Base-by-base conservation (phyloP, 179 eudicot genomes). In the Drosera spatulata region DNA sequence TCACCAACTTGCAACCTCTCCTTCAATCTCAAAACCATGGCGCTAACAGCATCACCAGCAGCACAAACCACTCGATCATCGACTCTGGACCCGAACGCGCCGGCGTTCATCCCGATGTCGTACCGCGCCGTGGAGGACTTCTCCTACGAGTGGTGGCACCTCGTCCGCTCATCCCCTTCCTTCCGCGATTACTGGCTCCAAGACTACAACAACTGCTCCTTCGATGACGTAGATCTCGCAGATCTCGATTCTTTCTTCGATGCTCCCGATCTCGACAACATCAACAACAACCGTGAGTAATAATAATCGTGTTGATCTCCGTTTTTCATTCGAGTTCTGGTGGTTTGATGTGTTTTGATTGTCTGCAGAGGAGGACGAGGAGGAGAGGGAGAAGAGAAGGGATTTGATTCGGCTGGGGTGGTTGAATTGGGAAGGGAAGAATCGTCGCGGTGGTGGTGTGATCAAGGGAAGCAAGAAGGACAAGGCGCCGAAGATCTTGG, bases 171-270 rank as follows among this genome's bases (percentile, higher is more conserved):
- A 22, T 83, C 81, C 10, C 78, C 81, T 39, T 75, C 61, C 68
- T 74, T 78, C 65, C 84, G 79, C 15, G 85, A 83, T 63, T 83
- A 80, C 79, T 83, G 88, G 88, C 82, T 83, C 39, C 71, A 46
- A 5, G 82, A 83, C 47, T 71, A 80, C 61, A 80, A 77, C 68
- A 56, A 71, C 10, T 85, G 80, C 49, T 75, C 84, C 42, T 22
- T 22, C 33, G 33, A 22, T 22, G 33, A 22, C 33, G 33, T 22
- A 22, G 33, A 22, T 22, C 33, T 22, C 33, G 33, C 33, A 22
- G 66, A 79, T 51, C n/a, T 12, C 39, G 70, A 71, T 15, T 14
- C 58, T 13, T 15, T 11, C 39, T 7, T 60, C 10, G 66, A 64
- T 55, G 58, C 5, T 46, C 33, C 61, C 22, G 80, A 77, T 7